Conservation (phyloP, 768 basidiomycete genomes). For the Leccinum uliginosum region DNA sequence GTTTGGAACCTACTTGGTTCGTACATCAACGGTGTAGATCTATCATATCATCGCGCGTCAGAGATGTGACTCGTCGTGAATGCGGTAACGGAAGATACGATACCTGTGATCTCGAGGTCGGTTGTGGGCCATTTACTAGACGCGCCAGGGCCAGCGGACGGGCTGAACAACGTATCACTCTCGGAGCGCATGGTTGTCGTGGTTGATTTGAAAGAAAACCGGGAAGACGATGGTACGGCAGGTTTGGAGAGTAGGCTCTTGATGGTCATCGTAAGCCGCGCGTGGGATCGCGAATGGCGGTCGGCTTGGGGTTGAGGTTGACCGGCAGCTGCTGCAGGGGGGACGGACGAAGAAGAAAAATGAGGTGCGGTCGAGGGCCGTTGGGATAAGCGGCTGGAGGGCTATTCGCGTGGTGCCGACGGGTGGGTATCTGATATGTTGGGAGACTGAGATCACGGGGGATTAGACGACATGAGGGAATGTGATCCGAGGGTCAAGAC, state of each 20-base stretch:
- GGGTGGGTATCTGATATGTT: slow-evolving; percentile 19
- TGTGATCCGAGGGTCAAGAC: slow-evolving; percentile 2
- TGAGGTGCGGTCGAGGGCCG: slow-evolving; percentile 21
- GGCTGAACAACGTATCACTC: slow-evolving; percentile 6
- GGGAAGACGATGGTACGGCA: slow-evolving; percentile 19
- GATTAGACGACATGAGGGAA: slow-evolving; percentile 16
- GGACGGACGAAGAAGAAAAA: neutral
- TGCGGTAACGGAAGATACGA: neutral
- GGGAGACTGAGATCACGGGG: slow-evolving; percentile 13
- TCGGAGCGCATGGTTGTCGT: slow-evolving; percentile 6
- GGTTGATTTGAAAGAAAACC: slow-evolving; percentile 17
- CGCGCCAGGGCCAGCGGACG: slow-evolving; percentile 5
- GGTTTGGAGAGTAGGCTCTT: slow-evolving; percentile 36
- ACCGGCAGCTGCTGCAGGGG: neutral
- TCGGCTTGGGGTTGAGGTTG: neutral
- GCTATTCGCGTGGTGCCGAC: slow-evolving; percentile 1
- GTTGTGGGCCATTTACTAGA: slow-evolving; percentile 12
- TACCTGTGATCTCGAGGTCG: slow-evolving; percentile 20
- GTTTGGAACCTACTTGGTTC: slow-evolving; percentile 12
- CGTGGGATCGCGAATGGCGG: slow-evolving; percentile 9
- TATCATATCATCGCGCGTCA: neutral
- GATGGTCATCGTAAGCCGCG: slow-evolving; percentile 24
- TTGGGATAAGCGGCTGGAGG: neutral
- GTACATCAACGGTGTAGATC: slow-evolving; percentile 21
- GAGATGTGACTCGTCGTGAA: neutral